Evolutionary conservation across 345 rosid genomes (phyloP).

Genomic region (Boechera retrofracta): DNA sequence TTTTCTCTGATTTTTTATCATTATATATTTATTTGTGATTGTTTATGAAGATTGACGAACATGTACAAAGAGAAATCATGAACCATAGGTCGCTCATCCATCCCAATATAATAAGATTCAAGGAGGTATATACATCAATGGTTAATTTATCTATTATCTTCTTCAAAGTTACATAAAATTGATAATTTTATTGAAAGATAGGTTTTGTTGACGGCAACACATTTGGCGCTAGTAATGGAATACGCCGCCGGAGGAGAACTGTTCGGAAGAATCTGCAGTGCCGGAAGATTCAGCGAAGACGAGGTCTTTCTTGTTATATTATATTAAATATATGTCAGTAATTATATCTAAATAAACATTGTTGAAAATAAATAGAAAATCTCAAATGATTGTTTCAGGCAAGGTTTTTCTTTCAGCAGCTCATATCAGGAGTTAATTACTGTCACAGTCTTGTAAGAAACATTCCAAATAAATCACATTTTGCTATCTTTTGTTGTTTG

Average conservation of each 20-base stretch:
- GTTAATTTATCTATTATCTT: not conserved
- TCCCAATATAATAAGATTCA: conserved; percentile 72
- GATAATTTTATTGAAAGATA: conserved; percentile 14
- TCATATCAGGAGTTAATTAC: conserved; percentile 74
- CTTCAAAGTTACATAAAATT: not conserved
- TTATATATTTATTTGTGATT: conserved; percentile 1
- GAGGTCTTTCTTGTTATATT: conserved; percentile 40
- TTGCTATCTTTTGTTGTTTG: not conserved
- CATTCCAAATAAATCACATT: conserved; percentile 5
- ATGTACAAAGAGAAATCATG: conserved; percentile 75
- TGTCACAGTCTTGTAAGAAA: conserved; percentile 71
- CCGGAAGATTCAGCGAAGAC: conserved; percentile 74
- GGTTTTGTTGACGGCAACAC: conserved; percentile 69
- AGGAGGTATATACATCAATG: conserved; percentile 54
- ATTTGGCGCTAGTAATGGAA: conserved; percentile 79
- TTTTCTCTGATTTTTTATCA: not conserved
- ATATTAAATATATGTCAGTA: not conserved
- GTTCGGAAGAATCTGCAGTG: conserved; percentile 64
- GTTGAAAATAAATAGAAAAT: not conserved
- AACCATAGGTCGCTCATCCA: conserved; percentile 77
- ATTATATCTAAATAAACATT: not conserved
- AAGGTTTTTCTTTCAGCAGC: conserved; percentile 81
- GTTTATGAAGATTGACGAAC: conserved; percentile 67
- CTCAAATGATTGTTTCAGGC: conserved; percentile 50
- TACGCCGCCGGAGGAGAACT: conserved; percentile 82